Evolutionary conservation across 179 eudicot genomes (phyloP).

Genomic region (Actinidia polygama): DNA sequence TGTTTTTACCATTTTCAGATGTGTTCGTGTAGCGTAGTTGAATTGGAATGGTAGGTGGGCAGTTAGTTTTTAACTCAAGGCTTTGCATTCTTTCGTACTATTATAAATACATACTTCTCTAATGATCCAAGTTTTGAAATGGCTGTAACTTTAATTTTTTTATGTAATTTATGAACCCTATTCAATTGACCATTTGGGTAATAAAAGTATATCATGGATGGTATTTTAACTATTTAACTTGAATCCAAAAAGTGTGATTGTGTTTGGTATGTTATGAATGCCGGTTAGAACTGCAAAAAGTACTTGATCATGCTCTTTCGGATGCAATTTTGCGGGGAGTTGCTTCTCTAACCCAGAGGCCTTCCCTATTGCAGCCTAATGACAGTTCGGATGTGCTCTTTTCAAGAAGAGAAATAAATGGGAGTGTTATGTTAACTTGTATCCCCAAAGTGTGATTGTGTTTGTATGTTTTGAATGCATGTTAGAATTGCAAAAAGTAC

Average conservation of each 20-base stretch:
- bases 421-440: too few species aligned
- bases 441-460: too few species aligned
- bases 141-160: neutral
- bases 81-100: conserved; percentile 4
- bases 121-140: neutral
- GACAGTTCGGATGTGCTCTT: conserved; percentile 26
- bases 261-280: conserved; percentile 20
- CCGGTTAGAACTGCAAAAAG: conserved; percentile 79
- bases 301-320: conserved; percentile 64
- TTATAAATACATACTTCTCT: neutral
- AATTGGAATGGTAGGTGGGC: neutral
- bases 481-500: too few species aligned
- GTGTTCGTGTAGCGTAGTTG: neutral
- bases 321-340: conserved; percentile 62
- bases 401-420: conserved; percentile 33
- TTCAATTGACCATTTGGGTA: neutral
- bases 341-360: conserved; percentile 55
- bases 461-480: too few species aligned
- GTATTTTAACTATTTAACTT: neutral
- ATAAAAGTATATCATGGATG: neutral
- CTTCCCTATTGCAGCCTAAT: conserved; percentile 58
- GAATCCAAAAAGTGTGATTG: neutral
- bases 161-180: neutral
- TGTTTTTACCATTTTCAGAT: neutral
- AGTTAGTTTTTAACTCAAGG: neutral